Base-by-base conservation (phyloP, 2,329 filamentous ascomycete species). In the Colletotrichum brevisporum region DNA sequence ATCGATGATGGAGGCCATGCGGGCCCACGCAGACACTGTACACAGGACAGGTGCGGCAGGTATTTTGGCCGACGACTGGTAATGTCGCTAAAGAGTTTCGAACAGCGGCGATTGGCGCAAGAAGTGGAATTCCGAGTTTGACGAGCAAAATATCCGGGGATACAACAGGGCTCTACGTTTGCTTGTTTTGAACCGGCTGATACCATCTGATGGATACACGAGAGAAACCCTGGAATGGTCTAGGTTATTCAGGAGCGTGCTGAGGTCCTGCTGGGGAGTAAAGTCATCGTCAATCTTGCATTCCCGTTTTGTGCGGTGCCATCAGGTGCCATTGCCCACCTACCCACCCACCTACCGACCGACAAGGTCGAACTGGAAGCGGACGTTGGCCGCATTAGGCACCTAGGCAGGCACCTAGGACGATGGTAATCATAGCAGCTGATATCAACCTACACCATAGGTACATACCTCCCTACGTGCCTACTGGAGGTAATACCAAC, bases 1-100 rank as follows among this genome's bases (percentile, higher is more conserved):
- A 63, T 76, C 78, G 18, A 76, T 86, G 69, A 81, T 82, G 45
- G 82, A 84, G 50, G 73, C 78, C 6, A 83, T 84, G 82, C 71
- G 73, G n/a, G 62, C 65, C 1, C 73, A 76, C 54, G 63, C 69
- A 21, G 75, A 74, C 6, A 61, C 58, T 16, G 2, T 73, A 62
- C 69, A 73, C 26, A 69, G 63, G 41, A 53, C 51, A 4, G 63
- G 41, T 5, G 64, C 66, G 4, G 58, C 67, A 24, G 71, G 64
- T 15, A 69, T 72, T 10, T 18, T 74, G 27, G 62, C 71, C 13
- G 52, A 70, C 12, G 60, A 70, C 15, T 71, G 70, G 67, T 71
- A 43, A 53, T 41, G 10, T 21, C 6, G 18, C 10, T 15, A 61
- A 41, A 53, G 36, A 52, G 18, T 48, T 48, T 54, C 53, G 18